Evolutionary conservation across 2,329 filamentous ascomycete species (phyloP).

Genomic region (Paecilomyces niveus): DNA sequence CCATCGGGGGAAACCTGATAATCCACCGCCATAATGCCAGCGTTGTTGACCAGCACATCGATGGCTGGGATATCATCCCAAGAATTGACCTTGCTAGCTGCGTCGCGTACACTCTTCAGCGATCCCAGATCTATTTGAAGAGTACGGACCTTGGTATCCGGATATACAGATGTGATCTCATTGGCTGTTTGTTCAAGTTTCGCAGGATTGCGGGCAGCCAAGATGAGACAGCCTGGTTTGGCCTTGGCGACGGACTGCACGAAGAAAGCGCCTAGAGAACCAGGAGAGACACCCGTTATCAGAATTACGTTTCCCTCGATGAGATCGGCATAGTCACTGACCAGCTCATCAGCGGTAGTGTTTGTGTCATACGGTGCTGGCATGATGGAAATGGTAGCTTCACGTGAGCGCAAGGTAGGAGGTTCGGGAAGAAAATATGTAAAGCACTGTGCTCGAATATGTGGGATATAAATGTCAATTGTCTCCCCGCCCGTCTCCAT

Average conservation of each 20-base stretch:
- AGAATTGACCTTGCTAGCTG: slow-evolving; percentile 22
- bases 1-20: slow-evolving; percentile 25
- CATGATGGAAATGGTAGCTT: not conserved
- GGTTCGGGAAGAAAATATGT: not conserved
- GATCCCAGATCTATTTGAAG: slow-evolving; percentile 29
- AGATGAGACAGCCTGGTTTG: slow-evolving; percentile 27
- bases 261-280: slow-evolving; percentile 30
- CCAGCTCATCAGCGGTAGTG: slow-evolving; percentile 14
- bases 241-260: slow-evolving; percentile 28
- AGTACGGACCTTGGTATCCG: slow-evolving; percentile 14
- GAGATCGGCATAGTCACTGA: slow-evolving; percentile 8
- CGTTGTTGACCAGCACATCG: slow-evolving; percentile 39
- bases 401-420: not conserved
- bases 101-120: slow-evolving; percentile 21
- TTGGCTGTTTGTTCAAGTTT: slow-evolving; percentile 26
- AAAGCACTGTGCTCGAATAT: not conserved
- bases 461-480: not conserved
- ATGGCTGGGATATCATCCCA: slow-evolving; percentile 22
- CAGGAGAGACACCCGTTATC: slow-evolving; percentile 34
- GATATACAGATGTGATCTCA: slow-evolving; percentile 11
- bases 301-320: slow-evolving; percentile 28
- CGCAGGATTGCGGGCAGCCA: slow-evolving; percentile 29
- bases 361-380: not conserved
- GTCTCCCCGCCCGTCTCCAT: not conserved
- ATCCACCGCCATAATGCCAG: slow-evolving; percentile 30